Conservation (phyloP, 169 alveolate genomes). For the Eimeria praecox region DNA sequence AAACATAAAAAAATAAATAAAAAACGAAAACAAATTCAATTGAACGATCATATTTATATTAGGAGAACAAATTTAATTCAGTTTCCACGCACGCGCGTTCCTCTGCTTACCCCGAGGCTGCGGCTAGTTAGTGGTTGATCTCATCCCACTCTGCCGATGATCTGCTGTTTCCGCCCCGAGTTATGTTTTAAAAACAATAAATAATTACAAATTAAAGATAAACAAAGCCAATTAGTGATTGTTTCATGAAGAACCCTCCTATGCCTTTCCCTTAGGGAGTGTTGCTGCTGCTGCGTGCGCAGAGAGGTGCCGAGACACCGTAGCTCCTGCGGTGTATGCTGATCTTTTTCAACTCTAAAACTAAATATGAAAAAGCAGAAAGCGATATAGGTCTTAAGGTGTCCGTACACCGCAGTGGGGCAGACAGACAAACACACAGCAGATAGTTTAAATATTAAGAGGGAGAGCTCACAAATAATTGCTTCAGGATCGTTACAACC, state of each 20-base stretch:
- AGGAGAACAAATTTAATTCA: not conserved
- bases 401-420: not conserved
- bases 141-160: not conserved
- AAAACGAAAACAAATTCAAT: not conserved
- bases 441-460: not conserved
- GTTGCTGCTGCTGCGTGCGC: slow-evolving; percentile 1
- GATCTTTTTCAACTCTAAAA: not conserved
- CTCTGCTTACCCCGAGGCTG: not conserved
- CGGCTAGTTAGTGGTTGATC: not conserved
- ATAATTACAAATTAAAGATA: too few species aligned
- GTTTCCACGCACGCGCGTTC: not conserved
- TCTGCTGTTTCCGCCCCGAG: not conserved
- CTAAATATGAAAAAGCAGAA: too few species aligned
- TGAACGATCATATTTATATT: too few species aligned
- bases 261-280: not conserved
- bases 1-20: not conserved
- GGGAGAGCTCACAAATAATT: not conserved
- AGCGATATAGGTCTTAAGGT: not conserved
- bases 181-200: too few species aligned
- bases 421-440: not conserved
- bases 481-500: not conserved
- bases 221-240: not conserved
- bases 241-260: too few species aligned
- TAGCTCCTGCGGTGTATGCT: not conserved
- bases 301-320: not conserved